Evolutionary conservation across 768 basidiomycete species (phyloP).

Genomic region (Lepiota subincarnata): DNA sequence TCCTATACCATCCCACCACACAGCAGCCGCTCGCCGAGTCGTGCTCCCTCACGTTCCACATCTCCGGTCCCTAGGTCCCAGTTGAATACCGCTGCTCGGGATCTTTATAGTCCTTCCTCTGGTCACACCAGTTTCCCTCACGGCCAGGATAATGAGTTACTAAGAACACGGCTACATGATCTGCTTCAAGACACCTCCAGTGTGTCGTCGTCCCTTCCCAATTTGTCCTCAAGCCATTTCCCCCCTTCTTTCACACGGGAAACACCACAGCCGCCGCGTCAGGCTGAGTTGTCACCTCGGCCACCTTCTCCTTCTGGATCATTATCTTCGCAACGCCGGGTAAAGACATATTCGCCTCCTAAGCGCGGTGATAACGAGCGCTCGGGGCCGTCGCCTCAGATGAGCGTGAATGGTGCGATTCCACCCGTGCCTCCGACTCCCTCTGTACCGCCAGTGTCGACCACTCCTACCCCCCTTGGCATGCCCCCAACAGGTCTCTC

Average conservation of each 20-base stretch:
- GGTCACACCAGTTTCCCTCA: slow-evolving; percentile 19
- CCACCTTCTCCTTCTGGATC: slow-evolving; percentile 21
- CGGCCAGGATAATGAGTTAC: slow-evolving; percentile 24
- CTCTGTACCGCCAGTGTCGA: slow-evolving; percentile 1
- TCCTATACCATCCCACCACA: slow-evolving; percentile 28
- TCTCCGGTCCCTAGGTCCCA: slow-evolving; percentile 15
- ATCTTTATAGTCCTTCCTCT: slow-evolving; percentile 11
- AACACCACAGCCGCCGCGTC: slow-evolving; percentile 9
- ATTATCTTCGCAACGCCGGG: slow-evolving; percentile 15
- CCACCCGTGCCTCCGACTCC: slow-evolving; percentile 9
- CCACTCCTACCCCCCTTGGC: slow-evolving; percentile 7
- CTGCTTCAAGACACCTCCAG: slow-evolving; percentile 38
- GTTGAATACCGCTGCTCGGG: neutral
- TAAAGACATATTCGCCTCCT: slow-evolving; percentile 18
- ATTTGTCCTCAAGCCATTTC: slow-evolving; percentile 23
- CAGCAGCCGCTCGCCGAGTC: slow-evolving; percentile 22
- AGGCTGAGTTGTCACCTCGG: slow-evolving; percentile 7
- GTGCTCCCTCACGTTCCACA: slow-evolving; percentile 19
- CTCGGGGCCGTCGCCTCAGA: slow-evolving; percentile 15
- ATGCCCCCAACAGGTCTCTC: slow-evolving; percentile 28
- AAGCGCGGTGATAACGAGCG: slow-evolving; percentile 2
- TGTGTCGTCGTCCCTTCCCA: slow-evolving; percentile 42
- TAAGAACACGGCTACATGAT: slow-evolving; percentile 40
- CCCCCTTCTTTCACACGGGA: slow-evolving; percentile 17
- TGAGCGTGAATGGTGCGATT: slow-evolving; percentile 10